Conservation (phyloP, 345 rosid genomes). For the Barbarea vulgaris region DNA sequence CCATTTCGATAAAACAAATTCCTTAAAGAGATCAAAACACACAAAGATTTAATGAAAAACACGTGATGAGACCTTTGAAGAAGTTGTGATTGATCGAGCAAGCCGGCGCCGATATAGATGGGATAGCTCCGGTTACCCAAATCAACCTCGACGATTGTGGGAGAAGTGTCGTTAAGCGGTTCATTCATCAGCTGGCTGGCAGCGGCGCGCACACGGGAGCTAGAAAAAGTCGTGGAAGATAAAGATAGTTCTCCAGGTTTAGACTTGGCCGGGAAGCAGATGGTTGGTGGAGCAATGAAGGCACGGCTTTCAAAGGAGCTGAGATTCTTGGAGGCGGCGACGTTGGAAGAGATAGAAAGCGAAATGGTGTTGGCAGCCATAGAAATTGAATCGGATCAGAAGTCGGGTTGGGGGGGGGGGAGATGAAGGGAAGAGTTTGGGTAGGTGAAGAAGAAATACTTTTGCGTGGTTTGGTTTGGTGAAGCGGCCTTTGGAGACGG, state of each 20-base stretch:
- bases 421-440: slow-evolving; percentile 5
- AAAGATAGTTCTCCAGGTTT: slow-evolving; percentile 34
- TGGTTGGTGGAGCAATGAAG: slow-evolving; percentile 39
- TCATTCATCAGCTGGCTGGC: slow-evolving; percentile 68
- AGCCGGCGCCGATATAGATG: slow-evolving; percentile 87
- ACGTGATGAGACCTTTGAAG: slow-evolving; percentile 67
- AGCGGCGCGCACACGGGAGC: slow-evolving; percentile 48
- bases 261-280: slow-evolving; percentile 33
- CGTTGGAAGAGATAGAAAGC: slow-evolving; percentile 47
- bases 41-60: no score
- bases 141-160: slow-evolving; percentile 82
- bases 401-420: not conserved
- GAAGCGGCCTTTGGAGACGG: slow-evolving; percentile 18
- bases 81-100: slow-evolving; percentile 76
- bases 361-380: slow-evolving; percentile 70
- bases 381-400: slow-evolving; percentile 23
- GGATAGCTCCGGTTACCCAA: slow-evolving; percentile 94
- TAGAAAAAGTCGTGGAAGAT: slow-evolving; percentile 20
- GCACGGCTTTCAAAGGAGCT: slow-evolving; percentile 39
- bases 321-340: slow-evolving; percentile 24
- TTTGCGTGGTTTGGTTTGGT: slow-evolving; percentile 5
- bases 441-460: slow-evolving; percentile 21
- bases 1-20: not conserved
- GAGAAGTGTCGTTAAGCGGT: slow-evolving; percentile 49
- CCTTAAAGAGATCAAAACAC: not conserved